phyloP scores from a whole-genome alignment of 2,329 filamentous ascomycete genomes.

The Ophiostoma perfectum region DNA sequence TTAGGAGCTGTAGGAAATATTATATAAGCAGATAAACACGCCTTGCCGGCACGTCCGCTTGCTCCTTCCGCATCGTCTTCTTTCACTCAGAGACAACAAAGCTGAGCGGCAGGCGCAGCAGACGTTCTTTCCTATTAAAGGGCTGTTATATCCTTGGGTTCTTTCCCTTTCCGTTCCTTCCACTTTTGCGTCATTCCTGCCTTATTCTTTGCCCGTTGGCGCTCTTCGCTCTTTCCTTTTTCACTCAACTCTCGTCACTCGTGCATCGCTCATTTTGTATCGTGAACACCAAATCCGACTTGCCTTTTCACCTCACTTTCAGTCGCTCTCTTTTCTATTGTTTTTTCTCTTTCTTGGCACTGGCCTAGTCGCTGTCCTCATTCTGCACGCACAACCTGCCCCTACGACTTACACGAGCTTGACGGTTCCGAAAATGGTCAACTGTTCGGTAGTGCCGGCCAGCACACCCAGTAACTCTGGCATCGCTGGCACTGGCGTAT shows the following conservation, averaged over 20 bases:
- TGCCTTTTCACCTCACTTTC: neutral
- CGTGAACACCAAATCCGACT: neutral
- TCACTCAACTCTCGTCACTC: neutral
- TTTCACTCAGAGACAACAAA: neutral
- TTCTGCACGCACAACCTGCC: neutral
- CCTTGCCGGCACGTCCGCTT: neutral
- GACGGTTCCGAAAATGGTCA: slow-evolving; percentile 26
- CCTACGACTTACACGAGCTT: neutral
- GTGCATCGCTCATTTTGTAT: slow-evolving; percentile 1
- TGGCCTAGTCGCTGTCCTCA: neutral
- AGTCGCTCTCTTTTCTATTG: too few relatives aligned
- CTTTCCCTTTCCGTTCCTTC: neutral
- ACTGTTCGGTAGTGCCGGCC: slow-evolving; percentile 42
- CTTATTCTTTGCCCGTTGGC: neutral
- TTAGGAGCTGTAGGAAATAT: neutral
- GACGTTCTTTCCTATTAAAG: neutral
- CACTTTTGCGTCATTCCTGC: neutral
- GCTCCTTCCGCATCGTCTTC: neutral
- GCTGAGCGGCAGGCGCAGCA: slow-evolving; percentile 2
- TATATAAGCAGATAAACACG: neutral
- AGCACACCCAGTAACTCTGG: slow-evolving; percentile 48
- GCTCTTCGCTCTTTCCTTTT: slow-evolving; percentile 9
- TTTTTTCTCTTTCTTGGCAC: neutral
- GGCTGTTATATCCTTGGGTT: neutral
- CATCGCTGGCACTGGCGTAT: slow-evolving; percentile 53